Evolutionary conservation across 768 basidiomycete genomes (phyloP), one percentile per base, ranked within the genome.

Genomic region (Fibroporia radiculosa): DNA sequence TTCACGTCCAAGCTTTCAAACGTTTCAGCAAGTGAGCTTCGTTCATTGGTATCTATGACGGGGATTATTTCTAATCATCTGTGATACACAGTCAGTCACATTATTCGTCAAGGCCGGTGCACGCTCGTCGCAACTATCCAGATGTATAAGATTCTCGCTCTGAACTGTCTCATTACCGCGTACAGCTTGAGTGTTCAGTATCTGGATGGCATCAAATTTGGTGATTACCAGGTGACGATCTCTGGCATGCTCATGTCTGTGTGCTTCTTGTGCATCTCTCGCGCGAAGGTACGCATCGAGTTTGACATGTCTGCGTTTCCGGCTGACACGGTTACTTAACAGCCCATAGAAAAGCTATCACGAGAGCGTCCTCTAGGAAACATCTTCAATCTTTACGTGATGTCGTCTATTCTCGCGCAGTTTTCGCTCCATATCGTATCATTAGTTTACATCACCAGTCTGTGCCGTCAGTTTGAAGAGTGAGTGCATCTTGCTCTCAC

Each of bases 1-100:
- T 99, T 99, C 70, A 98, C 96, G 0, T 97, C 93, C 8, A 99
- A 99, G 63, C 67, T 99, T 43, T 86, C 87, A n/a, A 95, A 99
- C 60, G 96, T 99, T 40, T 78, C 88, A 53, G 93, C 96, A 25
- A 90, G 93, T 96, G 57, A 56, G 92, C 77, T 6, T 25, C 7
- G 20, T 19, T 28, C 4, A 26, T 20, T 31, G 50, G 25, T 31
- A 4, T 32, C 44, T 5, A 12, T 16, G 26, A 14, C 23, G 23
- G 5, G 32, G 20, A 19, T 20, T 26, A 32, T 38, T 43, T 45
- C 12, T 46, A 34, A 3, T 10, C n/a, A 42, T 3, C 37, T 39
- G 18, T 50, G 16, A 14, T 13, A 1, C 22, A n/a, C 50, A 93
- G 92, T 99, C 56, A 85, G 89, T 16, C 93, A 95, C 60, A 97